Evolutionary conservation across 1,284 basidiomycete species (phyloP).

Genomic region (Rhodotorula sp.): DNA sequence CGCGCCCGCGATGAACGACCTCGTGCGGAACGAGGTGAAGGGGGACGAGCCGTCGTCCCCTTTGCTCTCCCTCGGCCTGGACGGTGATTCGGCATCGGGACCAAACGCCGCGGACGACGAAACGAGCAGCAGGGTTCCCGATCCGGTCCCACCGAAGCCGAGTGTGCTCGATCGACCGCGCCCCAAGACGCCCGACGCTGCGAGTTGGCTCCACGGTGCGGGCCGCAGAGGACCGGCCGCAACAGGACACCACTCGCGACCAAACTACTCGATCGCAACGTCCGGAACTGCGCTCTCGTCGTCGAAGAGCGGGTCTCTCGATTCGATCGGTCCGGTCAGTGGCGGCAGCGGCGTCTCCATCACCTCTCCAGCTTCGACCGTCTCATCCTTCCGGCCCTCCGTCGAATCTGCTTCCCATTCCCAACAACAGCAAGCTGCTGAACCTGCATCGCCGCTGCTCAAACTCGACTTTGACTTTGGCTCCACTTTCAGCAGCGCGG

Average conservation of each 20-base stretch:
- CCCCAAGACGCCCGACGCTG: constrained; percentile 19
- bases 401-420: background rate
- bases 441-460: constrained; percentile 8
- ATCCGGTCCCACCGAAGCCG: background rate
- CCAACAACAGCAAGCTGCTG: background rate
- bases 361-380: background rate
- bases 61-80: too few species aligned
- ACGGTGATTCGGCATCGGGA: too few species aligned
- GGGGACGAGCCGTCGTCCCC: background rate
- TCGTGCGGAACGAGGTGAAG: background rate
- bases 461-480: constrained; percentile 33
- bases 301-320: constrained; percentile 13
- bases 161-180: constrained; percentile 17
- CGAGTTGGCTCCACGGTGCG: background rate
- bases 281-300: constrained; percentile 10
- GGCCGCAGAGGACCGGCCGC: background rate
- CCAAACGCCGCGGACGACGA: too few species aligned
- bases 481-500: constrained; percentile 21
- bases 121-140: too few species aligned
- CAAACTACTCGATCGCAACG: background rate
- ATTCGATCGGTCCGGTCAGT: constrained; percentile 10
- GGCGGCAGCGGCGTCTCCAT: background rate
- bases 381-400: background rate
- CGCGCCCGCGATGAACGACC: background rate
- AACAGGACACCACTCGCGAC: background rate